Percentiles rank a stretch among this genome's conserved stretches.
Conservation (phyloP, 2,329 filamentous ascomycete species). For the Cytospora paraplurivora region DNA sequence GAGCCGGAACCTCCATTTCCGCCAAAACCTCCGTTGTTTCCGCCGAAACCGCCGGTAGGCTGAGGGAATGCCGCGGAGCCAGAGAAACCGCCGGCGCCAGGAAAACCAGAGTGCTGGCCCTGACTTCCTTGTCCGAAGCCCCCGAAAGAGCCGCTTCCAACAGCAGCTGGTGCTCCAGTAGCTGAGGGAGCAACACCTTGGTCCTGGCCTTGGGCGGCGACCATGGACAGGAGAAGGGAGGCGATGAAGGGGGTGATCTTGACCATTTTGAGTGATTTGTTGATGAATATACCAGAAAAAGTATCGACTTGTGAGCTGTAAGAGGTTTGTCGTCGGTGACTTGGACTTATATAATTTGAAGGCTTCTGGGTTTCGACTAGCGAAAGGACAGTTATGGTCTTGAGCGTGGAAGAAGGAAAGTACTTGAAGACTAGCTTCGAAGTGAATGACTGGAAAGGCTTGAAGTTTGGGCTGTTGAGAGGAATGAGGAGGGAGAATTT, state of each 20-base stretch:
- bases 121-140: not conserved
- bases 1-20: not conserved
- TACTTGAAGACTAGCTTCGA: constrained; percentile 29
- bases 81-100: constrained; percentile 9
- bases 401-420: constrained; percentile 20
- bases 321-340: not conserved
- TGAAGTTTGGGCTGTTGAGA: constrained; percentile 23
- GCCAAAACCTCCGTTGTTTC: not conserved
- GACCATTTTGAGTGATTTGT: constrained; percentile 29
- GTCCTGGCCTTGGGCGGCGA: constrained; percentile 22
- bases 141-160: constrained; percentile 5
- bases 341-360: constrained; percentile 11
- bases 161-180: constrained; percentile 1
- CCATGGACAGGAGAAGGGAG: constrained; percentile 24
- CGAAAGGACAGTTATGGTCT: constrained; percentile 27
- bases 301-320: not conserved
- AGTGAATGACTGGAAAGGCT: constrained; percentile 25
- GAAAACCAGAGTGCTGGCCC: constrained; percentile 14
- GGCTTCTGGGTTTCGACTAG: constrained; percentile 24
- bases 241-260: constrained; percentile 29
- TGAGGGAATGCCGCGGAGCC: not conserved
- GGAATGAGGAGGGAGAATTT: constrained; percentile 20
- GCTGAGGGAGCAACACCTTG: constrained; percentile 12
- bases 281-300: not conserved
- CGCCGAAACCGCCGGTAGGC: constrained; percentile 9